A percentile compares a stretch with the other conserved stretches of the same genome.
These are phyloP conservation scores for Rhododendron griersonianum DNA, from an alignment of 148 eudicot species.

Conservation along the genomic window DNA sequence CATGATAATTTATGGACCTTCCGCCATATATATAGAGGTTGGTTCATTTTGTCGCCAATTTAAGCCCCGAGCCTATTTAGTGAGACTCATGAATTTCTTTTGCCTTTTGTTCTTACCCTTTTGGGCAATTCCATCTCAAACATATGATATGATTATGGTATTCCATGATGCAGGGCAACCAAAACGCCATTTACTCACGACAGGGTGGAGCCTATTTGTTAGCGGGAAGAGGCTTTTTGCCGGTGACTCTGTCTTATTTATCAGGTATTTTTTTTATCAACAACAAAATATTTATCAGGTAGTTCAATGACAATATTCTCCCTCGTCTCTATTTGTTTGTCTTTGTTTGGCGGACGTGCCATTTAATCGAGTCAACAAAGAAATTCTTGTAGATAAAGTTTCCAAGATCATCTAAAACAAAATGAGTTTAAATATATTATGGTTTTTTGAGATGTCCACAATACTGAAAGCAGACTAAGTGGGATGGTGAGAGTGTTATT, in stretches of 20 bases:
- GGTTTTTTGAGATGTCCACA: not conserved
- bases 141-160: not conserved
- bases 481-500: not conserved
- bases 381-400: not conserved
- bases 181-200: conserved; percentile 89
- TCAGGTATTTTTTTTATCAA: conserved; percentile 11
- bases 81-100: not conserved
- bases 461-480: not conserved
- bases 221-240: conserved; percentile 91
- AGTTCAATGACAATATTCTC: not conserved
- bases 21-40: conserved; percentile 96
- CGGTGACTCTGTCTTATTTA: conserved; percentile 91
- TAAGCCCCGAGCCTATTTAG: not conserved
- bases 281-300: conserved; percentile 39
- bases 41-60: conserved; percentile 17
- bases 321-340: not conserved
- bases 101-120: not conserved
- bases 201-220: conserved; percentile 98
- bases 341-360: not conserved
- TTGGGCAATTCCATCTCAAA: not conserved
- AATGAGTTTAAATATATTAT: not conserved
- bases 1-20: conserved; percentile 91
- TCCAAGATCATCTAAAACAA: not conserved
- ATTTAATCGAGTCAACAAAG: not conserved
- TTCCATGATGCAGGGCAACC: conserved; percentile 70